Evolutionary conservation across 305 asterid species (phyloP).

Genomic region (Withania somnifera): DNA sequence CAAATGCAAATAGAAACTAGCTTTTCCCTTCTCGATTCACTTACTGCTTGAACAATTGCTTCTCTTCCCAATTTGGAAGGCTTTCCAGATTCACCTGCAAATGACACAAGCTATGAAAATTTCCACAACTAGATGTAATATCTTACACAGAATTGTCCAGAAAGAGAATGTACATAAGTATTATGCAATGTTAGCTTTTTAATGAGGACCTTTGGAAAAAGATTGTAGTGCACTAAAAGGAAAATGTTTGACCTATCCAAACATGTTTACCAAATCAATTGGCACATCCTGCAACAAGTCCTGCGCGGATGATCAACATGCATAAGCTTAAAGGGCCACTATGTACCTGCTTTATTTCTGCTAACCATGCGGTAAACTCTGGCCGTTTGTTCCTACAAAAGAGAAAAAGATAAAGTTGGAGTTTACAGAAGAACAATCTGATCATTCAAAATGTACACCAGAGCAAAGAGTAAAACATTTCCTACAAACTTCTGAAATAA

Average conservation of each 20-base stretch:
- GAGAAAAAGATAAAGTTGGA: conserved; percentile 6
- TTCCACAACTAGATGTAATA: background rate
- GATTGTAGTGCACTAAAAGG: background rate
- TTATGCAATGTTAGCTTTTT: background rate
- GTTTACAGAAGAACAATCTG: background rate
- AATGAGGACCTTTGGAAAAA: background rate
- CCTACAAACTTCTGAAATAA: background rate
- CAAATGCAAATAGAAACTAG: background rate
- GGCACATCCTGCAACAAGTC: background rate
- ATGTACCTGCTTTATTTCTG: conserved; percentile 75
- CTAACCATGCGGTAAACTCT: conserved; percentile 90
- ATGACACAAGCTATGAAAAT: background rate
- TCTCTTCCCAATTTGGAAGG: conserved; percentile 93
- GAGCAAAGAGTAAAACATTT: background rate
- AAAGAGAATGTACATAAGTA: background rate
- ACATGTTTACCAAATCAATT: background rate
- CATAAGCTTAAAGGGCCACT: background rate
- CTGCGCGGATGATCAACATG: background rate
- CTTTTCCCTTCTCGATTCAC: background rate
- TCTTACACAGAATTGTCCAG: background rate
- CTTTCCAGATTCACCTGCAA: conserved; percentile 83
- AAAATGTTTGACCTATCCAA: background rate
- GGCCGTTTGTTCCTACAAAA: conserved; percentile 80
- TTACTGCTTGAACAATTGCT: conserved; percentile 89
- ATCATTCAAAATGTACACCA: background rate